Evolutionary conservation across 441 rosid genomes (phyloP).

Genomic region (Populus hybrid): DNA sequence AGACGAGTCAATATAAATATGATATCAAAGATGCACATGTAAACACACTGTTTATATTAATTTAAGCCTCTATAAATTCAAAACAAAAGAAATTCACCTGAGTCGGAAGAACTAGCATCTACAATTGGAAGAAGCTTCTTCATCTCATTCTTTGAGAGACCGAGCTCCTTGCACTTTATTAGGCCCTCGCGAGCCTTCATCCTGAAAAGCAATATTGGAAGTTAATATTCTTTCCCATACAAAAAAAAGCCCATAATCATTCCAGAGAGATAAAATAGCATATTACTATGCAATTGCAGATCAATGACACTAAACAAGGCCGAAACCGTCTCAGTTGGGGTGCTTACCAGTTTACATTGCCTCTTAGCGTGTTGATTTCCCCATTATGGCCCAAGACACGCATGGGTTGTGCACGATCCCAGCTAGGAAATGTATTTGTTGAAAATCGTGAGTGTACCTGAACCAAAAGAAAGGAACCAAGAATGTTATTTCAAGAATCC

Average conservation of each 20-base stretch:
- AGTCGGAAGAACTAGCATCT: slow-evolving; percentile 98
- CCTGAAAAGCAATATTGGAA: slow-evolving; percentile 41
- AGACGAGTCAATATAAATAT: not conserved
- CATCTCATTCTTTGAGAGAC: slow-evolving; percentile 85
- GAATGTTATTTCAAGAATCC: slow-evolving; percentile 25
- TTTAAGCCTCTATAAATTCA: slow-evolving; percentile 3
- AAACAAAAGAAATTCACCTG: slow-evolving; percentile 49
- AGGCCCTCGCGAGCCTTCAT: slow-evolving; percentile 99
- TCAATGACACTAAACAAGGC: not conserved
- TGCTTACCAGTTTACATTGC: slow-evolving; percentile 96
- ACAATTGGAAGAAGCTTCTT: slow-evolving; percentile 99
- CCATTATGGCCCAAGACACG: slow-evolving; percentile 99
- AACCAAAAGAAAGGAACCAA: slow-evolving; percentile 32
- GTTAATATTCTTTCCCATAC: not conserved
- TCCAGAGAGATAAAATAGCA: not conserved
- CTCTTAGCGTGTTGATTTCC: slow-evolving; percentile 97
- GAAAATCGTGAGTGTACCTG: slow-evolving; percentile 99
- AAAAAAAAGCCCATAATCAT: not conserved
- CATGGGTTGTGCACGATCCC: slow-evolving; percentile 99
- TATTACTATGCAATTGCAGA: not conserved
- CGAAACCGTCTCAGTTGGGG: not conserved
- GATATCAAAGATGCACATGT: not conserved
- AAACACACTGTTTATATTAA: not conserved
- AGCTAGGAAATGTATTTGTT: slow-evolving; percentile 98
- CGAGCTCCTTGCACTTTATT: slow-evolving; percentile 91